Evolutionary conservation across 345 rosid genomes (phyloP), one percentile per base, ranked within the genome.

Genomic region (Firmiana major): DNA sequence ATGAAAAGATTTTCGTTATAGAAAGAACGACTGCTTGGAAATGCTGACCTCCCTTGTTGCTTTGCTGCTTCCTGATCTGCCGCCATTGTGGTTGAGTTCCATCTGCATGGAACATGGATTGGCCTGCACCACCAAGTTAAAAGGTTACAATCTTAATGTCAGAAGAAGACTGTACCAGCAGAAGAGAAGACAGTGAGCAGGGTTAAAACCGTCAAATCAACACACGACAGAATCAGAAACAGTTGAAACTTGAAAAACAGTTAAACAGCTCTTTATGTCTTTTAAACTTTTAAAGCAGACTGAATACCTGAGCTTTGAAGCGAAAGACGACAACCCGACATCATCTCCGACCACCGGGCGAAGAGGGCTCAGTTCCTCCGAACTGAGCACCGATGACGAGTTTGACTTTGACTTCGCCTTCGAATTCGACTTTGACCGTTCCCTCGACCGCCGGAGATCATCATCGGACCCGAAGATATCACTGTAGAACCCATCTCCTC

Each of bases 301-400:
- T 69, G 7, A 54, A 22, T 69, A 96, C 99, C 99, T 85, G 85
- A 96, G 94, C 84, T 89, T 90, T 26, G 96, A 92, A 81, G 94
- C 87, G 75, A 90, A 90, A 72, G 97, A 93, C 40, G 91, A 89
- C 62, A 92, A 83, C 2, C 90, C 94, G 1, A 53, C 86, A 78
- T 95, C 98, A 1, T 90, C 94, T 9, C 90, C 89, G 76, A 78
- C 73, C 26, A 70, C 82, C 36, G 86, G 90, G 42, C 89, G 86
- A 73, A 82, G 88, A 64, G 99, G 98, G 78, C 97, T 96, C 10
- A 87, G 85, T 51, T 90, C 98, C 79, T 87, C 97, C 0, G 97
- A 95, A 71, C 98, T 91, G 48, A 91, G 76, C 5, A 87, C 90
- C 1, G 99, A 95, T 0, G 96, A 90, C 0, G 98, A 89, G 74